Evolutionary conservation across 2,329 filamentous ascomycete genomes (phyloP), one percentile per base, ranked within the genome.

Genomic region (Trichoderma koningii): DNA sequence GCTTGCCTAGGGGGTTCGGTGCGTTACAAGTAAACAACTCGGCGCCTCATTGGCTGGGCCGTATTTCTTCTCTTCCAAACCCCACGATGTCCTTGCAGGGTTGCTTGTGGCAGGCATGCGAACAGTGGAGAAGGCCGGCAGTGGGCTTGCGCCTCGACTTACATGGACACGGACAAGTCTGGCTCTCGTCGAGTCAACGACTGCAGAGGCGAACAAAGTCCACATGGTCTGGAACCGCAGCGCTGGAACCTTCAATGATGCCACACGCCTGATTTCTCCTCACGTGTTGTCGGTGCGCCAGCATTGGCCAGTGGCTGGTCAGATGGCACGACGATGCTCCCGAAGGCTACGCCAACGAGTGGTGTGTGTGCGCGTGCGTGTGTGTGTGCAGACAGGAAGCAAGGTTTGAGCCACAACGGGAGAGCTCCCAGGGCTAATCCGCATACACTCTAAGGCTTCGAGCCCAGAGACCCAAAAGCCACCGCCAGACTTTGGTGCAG

Each of bases 1-100:
- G n/a, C 5, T n/a, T 52, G 34, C n/a, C 26, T 44, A 34, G 19
- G 14, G 19, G 9, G 7, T 41, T 62, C 5, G 34, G 10, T 10
- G 38, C 34, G 57, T 52, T 34, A 23, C 26, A 38, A 30, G 14
- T 28, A 41, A 12, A 38, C n/a, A 62, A 7, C 34, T 30, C 14
- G n/a, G 26, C 57, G 5, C 12, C 50, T 38, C n/a, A 62, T 62
- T 62, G 59, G 59, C 50, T 50, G 44, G 59, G 17, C 59, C 59
- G 59, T 62, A 62, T 62, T 62, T 55, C 23, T 10, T 14, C 34
- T 42, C 12, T 28, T 48, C 12, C 14, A n/a, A 47, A 62, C 59
- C 59, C 59, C 50, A 62, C 59, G 59, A 62, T 47, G 50, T 30
- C 28, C 17, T 38, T 51, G 45, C 57, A 61, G 57, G 57, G 57